Evolutionary conservation across 2,329 filamentous ascomycete species (phyloP), one percentile per base, ranked within the genome.

Genomic region (Penicillium verrucosum): DNA sequence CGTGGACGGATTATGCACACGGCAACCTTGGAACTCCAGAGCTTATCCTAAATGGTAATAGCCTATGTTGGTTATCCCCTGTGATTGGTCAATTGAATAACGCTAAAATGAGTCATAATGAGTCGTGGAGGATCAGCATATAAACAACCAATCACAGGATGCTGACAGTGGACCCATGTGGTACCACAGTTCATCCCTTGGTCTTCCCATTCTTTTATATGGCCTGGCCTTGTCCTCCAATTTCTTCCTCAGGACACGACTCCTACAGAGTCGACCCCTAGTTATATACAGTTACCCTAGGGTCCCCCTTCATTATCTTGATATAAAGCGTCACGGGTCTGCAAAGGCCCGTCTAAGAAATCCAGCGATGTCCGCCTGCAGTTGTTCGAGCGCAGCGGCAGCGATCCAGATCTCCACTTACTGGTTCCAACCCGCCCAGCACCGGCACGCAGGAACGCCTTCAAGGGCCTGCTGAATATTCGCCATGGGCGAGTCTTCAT

Each of bases 91-190:
- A 38, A 38, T 51, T 23, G 5, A 25, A 10, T 16, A 1, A 27
- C 63, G 42, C 62, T 65, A 65, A 65, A 65, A 66, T 66, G 64
- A 66, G 64, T 66, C 64, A 66, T 56, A n/a, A 58, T 66, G 64
- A 66, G 62, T 66, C 62, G 27, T 56, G 45, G 27, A 38, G 41
- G 40, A 47, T 18, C 42, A 30, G 40, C 30, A 11, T 8, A 30
- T 18, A 7, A 2, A 12, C 2, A 11, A 25, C 62, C 63, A 65
- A 65, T 63, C 47, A 60, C 1, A 25, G 21, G 0, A 11, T 9
- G 32, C 41, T 45, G 11, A 29, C 7, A 14, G 48, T 54, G 60
- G 57, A 9, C 18, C 34, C 36, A 23, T 12, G 30, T 40, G 41
- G 11, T 14, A 21, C 36, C 40, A 36, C 41, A 56, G 55, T 42